Base-by-base conservation (phyloP, 768 basidiomycete species). In the Macrolepiota fuliginosa region DNA sequence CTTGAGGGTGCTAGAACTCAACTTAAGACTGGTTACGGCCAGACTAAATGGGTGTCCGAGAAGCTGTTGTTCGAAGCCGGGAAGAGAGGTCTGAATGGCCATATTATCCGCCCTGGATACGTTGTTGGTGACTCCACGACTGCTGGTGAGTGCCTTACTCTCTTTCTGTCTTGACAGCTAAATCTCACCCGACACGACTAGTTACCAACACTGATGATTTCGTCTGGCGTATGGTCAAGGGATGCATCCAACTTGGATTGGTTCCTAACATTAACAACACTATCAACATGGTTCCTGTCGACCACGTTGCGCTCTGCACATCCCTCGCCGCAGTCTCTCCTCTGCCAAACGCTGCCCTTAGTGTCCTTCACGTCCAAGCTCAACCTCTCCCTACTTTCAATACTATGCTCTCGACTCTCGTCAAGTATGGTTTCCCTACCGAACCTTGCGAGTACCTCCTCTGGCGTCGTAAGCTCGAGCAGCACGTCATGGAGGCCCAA, bases 201-300 rank as follows among this genome's bases (percentile, higher is more conserved):
- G 96, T 98, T 3, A 98, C 96, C 12, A 99, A 99, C 76, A 98
- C 97, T 36, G 96, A 99, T 67, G 97, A 99, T 72, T 99, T 99
- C 75, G 86, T 99, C 59, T 98, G 96, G 96, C 86, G 97, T 2
- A 78, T 99, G 73, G 92, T 97, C 70, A 98, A 98, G 73, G 97
- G 97, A n/a, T 98, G 95, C 70, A 82, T 98, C 39, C 97, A 99
- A 71, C 87, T 98, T n/a, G 96, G 96, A 1, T 83, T 94, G 42
- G 88, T 94, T 2, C 97, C 97, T 10, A 93, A 99, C 71, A 98
- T 99, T 74, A 94, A 97, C 79, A 99, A 99, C 75, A 90, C 93
- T 1, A 83, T 99, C 69, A 99, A 99, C 76, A 96, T 98, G 90
- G 93, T 96, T 7, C 97, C 97, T 0, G 97, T 98, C 40, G 92